Evolutionary conservation across 805 yeast genomes (phyloP), one percentile per base, ranked within the genome.

Genomic region (Cephaloascus albidus): DNA sequence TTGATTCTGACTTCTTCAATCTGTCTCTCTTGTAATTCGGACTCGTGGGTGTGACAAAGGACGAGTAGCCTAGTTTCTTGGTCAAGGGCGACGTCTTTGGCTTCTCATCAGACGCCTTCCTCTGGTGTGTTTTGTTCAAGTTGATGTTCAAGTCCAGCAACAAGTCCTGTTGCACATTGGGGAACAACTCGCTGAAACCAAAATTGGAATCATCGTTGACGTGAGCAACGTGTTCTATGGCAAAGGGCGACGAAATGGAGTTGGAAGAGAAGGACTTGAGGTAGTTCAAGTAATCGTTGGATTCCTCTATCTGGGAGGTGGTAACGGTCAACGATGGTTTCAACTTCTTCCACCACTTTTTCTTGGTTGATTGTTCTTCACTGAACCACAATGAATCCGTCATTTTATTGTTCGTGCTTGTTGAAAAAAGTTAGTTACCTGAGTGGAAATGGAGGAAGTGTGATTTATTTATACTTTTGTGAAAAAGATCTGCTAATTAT

Each of bases 161-260:
- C 28, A 18, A 17, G 37, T 18, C 33, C 39, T 16, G n/a, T 35
- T 3, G 10, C 20, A 1, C 37, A 14, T 48, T 31, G n/a, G 39
- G 40, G 40, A 57, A 57, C 3, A 54, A 40, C 31, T 48, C 45
- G 12, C 57, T 57, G 4, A 60, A 40, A 1, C 65, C 65, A 44
- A 57, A 60, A 2, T 48, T 46, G 3, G 43, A 39, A 18, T 48
- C 43, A 15, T 52, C 47, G 33, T 58, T 60, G 19, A 59, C 47
- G 40, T 60, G 65, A 3, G 63, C 49, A 17, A 59, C 48, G 38
- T 60, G 66, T 33, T 46, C 46, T 45, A 60, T 60, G 0, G 48
- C 56, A 26, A 53, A 56, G 3, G 66, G 65, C 6, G 61, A 52
- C 35, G 60, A 52, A 19, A 60, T 58, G 6, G 18, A 4, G 20